phyloP scores from a whole-genome alignment of 1,284 basidiomycete genomes.

The Fomitopsis betulina region DNA sequence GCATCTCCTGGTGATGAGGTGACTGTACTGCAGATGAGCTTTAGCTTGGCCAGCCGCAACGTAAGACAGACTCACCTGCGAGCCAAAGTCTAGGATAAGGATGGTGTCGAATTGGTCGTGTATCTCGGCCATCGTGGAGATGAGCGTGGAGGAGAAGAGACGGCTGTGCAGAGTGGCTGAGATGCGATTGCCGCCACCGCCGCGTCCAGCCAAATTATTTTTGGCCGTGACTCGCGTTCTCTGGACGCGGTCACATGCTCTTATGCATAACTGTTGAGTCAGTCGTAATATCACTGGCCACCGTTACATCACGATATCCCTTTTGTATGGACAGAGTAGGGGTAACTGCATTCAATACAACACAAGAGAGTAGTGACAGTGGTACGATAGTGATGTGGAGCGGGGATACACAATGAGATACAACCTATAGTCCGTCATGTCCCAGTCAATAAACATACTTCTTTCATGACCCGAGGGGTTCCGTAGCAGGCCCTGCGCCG shows the following conservation, averaged over 20 bases:
- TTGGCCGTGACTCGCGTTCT: constrained; percentile 2
- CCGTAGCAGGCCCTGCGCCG: background rate
- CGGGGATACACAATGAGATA: constrained; percentile 1
- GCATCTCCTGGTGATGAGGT: constrained; percentile 97
- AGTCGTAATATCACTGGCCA: no score
- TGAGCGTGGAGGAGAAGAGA: background rate
- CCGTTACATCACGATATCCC: no score
- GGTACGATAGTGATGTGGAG: constrained; percentile 7
- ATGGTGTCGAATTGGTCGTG: constrained; percentile 97
- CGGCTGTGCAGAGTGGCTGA: background rate
- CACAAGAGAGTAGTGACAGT: background rate
- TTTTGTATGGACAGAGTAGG: background rate
- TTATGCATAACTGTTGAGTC: no score
- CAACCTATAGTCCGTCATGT: background rate
- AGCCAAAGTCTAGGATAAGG: constrained; percentile 97
- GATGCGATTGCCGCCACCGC: background rate
- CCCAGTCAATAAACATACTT: background rate
- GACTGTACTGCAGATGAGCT: constrained; percentile 74
- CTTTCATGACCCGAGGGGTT: background rate
- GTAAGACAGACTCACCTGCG: constrained; percentile 59
- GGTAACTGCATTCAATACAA: background rate
- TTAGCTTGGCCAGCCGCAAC: constrained; percentile 4
- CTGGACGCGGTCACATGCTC: background rate
- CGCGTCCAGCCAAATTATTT: constrained; percentile 1
- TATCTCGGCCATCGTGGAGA: constrained; percentile 64